Evolutionary conservation across 495 filamentous ascomycete species (phyloP), one percentile per base, ranked within the genome.

Genomic region (Hypoxylon crocopeplum): DNA sequence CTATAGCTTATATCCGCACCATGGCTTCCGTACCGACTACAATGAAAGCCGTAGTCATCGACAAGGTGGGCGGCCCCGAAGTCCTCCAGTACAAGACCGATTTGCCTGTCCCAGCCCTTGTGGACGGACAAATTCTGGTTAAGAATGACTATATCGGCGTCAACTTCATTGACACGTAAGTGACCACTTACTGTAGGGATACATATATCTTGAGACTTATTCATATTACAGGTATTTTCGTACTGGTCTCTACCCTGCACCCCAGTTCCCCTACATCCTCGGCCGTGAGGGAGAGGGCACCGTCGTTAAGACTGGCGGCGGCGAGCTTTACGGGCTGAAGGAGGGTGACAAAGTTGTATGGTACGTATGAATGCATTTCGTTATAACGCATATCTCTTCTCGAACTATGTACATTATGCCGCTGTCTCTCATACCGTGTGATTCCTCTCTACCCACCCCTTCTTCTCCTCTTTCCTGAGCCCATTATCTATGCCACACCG

Each of bases 101-200:
- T 62, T 69, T 92, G 3, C 91, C 91, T 16, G 86, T 96, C 7
- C 92, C 93, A 0, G 75, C 78, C 19, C 85, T 86, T 22, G 73
- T 84, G 45, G 84, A 88, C 34, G 88, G 86, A 39, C 80, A 97
- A 53, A 56, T 97, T 22, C 82, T 98, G 2, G 84, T 98, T 39
- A 89, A 90, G 73, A 97, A 97, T 69, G 84, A 90, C 49, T 89
- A 84, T 40, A 82, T 90, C 37, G 93, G 93, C 13, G 77, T 98
- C 48, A 97, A 98, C 73, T 98, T 86, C 75, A 96, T 97, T 70
- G 88, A 90, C 67, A 90, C 81, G 82, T 86, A 76, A 48, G 76
- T 53, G 30, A 24, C 22, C 25, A 10, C 5, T 29, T 5, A 5
- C 25, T 29, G 5, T 29, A 29, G 25, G 25, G 25, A 10, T 5